Base-by-base conservation (phyloP, 805 yeast genomes). In the Pichia paraexigua region DNA sequence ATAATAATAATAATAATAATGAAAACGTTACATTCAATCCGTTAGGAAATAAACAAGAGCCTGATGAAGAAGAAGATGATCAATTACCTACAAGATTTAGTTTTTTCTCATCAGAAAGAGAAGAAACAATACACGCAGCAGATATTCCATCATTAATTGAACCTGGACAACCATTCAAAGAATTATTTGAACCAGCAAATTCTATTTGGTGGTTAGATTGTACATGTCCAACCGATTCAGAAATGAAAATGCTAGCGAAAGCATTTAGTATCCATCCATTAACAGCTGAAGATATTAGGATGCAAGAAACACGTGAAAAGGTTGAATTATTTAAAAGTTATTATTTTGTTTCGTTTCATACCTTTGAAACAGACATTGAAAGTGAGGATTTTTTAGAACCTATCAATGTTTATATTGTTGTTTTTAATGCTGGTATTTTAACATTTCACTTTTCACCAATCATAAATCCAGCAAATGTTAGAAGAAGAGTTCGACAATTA, bases 201-300 rank as follows among this genome's bases (percentile, higher is more conserved):
- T 85, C 90, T 2, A 82, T 90, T 7, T 91, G 98, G 98, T 92
- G 97, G 97, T 72, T 94, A 43, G 97, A 94, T 66, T 90, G 97
- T 64, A 74, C 82, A 42, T 85, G 96, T 63, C 98, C 99, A 7
- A 88, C 97, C 0, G 98, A 92, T 63, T 82, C 83, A 21, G 99
- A 94, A 69, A 89, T 94, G 96, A 86, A 86, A 63, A 83, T 87
- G 60, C 67, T 94, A 41, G 85, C 97, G 11, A 91, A 91, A 61
- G 94, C 97, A 0, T 92, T 92, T 68, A 96, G 97, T 11, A 88
- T 92, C 70, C 99, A 92, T 73, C 99, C 99, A 30, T 82, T 92
- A 74, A 92, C 99, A 0, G 90, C 97, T 1, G 99, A 92, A 71
- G 99, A 92, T 82, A 91, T 92, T 57, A 75, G 96, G 52, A 87